A percentile compares a stretch with the other conserved stretches of the same genome.
Evolutionary conservation across 2,329 filamentous ascomycete genomes (phyloP).

Genomic region (Helminthosporium solani): DNA sequence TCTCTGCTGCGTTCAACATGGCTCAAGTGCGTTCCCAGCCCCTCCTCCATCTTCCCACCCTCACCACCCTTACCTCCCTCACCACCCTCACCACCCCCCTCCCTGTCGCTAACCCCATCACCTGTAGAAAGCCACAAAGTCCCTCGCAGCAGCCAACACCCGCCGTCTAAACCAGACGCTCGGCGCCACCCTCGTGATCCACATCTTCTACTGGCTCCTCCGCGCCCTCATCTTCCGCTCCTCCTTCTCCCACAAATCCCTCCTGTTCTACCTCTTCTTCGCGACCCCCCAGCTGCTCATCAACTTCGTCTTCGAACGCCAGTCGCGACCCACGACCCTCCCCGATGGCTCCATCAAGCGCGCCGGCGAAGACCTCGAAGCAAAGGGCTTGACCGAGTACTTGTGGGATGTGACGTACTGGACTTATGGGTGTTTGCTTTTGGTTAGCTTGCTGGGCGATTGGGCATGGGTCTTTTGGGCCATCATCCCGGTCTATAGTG

Average conservation of each 20-base stretch:
- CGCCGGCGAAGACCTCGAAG: slow-evolving; percentile 83
- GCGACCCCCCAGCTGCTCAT: slow-evolving; percentile 74
- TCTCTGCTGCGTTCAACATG: slow-evolving; percentile 16
- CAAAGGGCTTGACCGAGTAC: slow-evolving; percentile 89
- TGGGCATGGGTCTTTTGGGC: slow-evolving; percentile 68
- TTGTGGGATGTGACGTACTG: slow-evolving; percentile 98
- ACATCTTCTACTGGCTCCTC: slow-evolving; percentile 72
- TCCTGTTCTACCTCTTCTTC: slow-evolving; percentile 69
- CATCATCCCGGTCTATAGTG: slow-evolving; percentile 50
- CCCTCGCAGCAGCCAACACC: slow-evolving; percentile 75
- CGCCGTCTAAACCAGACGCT: slow-evolving; percentile 79
- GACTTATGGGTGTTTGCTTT: slow-evolving; percentile 75
- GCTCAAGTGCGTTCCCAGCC: slow-evolving; percentile 20
- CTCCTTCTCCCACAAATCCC: slow-evolving; percentile 53
- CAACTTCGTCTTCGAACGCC: slow-evolving; percentile 81
- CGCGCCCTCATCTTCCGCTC: slow-evolving; percentile 65
- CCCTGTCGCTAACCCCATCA: neutral
- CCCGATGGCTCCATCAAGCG: slow-evolving; percentile 63
- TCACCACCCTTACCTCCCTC: neutral
- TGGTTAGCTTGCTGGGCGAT: slow-evolving; percentile 79
- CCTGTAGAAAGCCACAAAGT: slow-evolving; percentile 55
- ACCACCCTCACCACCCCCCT: neutral
- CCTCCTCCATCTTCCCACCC: neutral
- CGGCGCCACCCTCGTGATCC: slow-evolving; percentile 69
- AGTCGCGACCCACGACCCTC: slow-evolving; percentile 75